A percentile compares a stretch with the other conserved stretches of the same genome.
These are phyloP conservation scores for Penicillium dipodomyicola DNA, from an alignment of 495 filamentous ascomycete species.

Conservation along the genomic window DNA sequence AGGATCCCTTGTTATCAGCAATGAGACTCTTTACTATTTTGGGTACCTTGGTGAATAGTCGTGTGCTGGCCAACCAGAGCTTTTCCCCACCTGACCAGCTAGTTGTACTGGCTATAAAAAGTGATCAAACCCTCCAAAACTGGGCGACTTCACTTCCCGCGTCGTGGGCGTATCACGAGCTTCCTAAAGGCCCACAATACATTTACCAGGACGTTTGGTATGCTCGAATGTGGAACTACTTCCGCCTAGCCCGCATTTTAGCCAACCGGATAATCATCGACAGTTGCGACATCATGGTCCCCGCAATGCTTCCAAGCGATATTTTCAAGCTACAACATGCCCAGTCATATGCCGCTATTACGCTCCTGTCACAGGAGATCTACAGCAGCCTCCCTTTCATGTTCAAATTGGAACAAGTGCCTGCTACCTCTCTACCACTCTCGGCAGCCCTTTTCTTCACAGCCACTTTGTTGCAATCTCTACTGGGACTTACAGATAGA, in stretches of 20 bases:
- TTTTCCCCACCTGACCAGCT: background rate
- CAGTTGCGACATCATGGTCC: background rate
- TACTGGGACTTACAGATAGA: background rate
- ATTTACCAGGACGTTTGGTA: background rate
- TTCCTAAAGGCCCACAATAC: background rate
- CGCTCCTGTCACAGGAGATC: background rate
- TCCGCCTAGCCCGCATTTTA: background rate
- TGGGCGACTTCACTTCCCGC: background rate
- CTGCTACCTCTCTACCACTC: background rate
- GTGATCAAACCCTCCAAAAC: background rate
- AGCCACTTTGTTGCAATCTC: background rate
- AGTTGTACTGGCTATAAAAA: background rate
- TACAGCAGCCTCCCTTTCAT: background rate
- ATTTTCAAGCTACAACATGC: background rate
- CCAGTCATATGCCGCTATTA: background rate
- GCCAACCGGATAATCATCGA: background rate
- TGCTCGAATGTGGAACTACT: constrained; percentile 1
- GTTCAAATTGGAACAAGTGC: background rate
- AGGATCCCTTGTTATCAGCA: background rate
- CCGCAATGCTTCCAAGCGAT: background rate
- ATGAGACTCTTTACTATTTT: background rate
- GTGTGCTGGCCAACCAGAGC: background rate
- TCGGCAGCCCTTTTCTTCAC: constrained; percentile 1
- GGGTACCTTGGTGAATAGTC: background rate
- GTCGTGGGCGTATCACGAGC: background rate